Base-by-base conservation (phyloP, 768 basidiomycete species). In the Grammothele lineata region DNA sequence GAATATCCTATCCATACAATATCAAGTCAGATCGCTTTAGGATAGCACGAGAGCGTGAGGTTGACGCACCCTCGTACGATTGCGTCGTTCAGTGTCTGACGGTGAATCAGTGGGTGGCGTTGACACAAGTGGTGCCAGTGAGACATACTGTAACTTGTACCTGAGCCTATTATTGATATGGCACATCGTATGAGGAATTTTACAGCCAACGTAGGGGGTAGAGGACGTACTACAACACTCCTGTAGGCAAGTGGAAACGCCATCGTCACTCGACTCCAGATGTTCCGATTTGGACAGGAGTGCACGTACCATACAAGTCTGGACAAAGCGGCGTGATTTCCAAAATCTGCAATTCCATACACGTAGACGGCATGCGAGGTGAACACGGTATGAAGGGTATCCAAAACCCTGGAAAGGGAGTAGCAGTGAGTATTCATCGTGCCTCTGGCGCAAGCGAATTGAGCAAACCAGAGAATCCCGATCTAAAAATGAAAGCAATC, bases 281-380 rank as follows among this genome's bases (percentile, higher is more conserved):
- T 7, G 19, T 26, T n/a, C n/a, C n/a, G n/a, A n/a, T n/a, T n/a
- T n/a, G n/a, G n/a, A n/a, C n/a, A 3, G 17, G 4, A 2, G 14
- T n/a, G 30, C 17, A 42, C 44, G 6, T 18, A 55, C 53, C 53
- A 55, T 10, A 43, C 40, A 19, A 46, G 50, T 12, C 34, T 8
- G 14, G 36, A 18, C 7, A 51, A 24, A 0, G 39, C 50, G 3
- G 25, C 5, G 3, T 18, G 10, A 23, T 48, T 36, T 3, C 32
- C 43, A 19, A 51, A 51, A 30, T 48, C 18, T 3, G 46, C 38
- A 12, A 55, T 37, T 15, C 39, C 40, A 23, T 51, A 55, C 2
- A 19, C 34, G 27, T 48, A 43, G 1, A 59, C 34, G 0, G 60
- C 48, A 32, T 59, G 58, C 3, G 50, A 40, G 11, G 57, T 56